Base-by-base conservation (phyloP, 768 basidiomycete genomes). In the Psilocybe sp. region DNA sequence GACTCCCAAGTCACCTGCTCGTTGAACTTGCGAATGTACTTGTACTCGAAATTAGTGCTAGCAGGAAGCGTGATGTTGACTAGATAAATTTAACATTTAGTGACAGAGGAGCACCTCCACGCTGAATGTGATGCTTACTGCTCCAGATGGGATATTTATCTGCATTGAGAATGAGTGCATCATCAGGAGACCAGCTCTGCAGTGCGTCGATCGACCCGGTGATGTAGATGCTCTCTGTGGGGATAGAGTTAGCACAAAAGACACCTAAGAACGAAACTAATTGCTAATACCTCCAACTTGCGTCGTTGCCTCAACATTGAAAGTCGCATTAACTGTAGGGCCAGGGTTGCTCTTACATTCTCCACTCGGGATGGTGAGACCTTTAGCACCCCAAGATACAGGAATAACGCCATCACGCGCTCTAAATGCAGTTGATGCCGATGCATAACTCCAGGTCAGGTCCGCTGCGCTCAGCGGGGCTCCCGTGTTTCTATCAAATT, bases 381-480 rank as follows among this genome's bases (percentile, higher is more conserved):
- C 81, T n/a, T 67, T 59, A 8, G 89, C 88, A 23, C 87, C 87
- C 89, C 89, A 89, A 58, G 78, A 76, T 0, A 69, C 69, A 6
- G 78, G 70, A 1, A 68, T 57, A 37, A 68, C 60, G 0, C 84
- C 84, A 7, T 62, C 68, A n/a, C 81, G 73, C 1, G 84, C 80
- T 14, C 72, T 71, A 56, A 83, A 82, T 7, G 70, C 81, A 0
- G 87, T 87, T 47, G 90, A 64, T 0, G 80, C 76, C 20, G 84
- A 73, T 1, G 88, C 87, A 58, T 89, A 90, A 57, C 80, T 85
- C 88, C 87, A 90, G 0, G 87, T 89, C 49, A 89, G 69, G 61
- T 90, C 81, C 8, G 62, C 64, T 2, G 88, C 88, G 60, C 83
- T 84, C 14, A 79, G 50, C 1, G 78, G 84, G 3, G 64, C 40